Evolutionary conservation across 2,329 filamentous ascomycete species (phyloP).

Genomic region (Thielaviopsis ethacetica): DNA sequence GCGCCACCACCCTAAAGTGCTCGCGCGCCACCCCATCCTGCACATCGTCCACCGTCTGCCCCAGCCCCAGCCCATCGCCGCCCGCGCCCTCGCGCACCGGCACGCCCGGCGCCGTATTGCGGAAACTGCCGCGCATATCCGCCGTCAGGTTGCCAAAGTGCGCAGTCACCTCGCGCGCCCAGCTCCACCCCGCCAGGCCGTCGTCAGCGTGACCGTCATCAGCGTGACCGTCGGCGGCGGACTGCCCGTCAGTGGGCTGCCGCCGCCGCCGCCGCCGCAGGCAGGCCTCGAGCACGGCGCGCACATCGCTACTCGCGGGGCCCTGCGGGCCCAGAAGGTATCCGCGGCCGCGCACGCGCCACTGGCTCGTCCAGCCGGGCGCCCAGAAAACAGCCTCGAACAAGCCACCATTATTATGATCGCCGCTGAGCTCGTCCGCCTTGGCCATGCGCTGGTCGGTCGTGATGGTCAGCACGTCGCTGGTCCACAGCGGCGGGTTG

Average conservation of each 20-base stretch:
- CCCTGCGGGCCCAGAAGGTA: slow-evolving; percentile 55
- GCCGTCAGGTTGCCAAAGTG: slow-evolving; percentile 85
- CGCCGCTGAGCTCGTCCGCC: slow-evolving; percentile 49
- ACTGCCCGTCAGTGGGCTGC: background rate
- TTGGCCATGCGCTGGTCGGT: slow-evolving; percentile 85
- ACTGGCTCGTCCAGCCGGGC: slow-evolving; percentile 55
- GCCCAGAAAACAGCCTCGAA: slow-evolving; percentile 82
- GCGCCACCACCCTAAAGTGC: slow-evolving; percentile 72
- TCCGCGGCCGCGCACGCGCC: slow-evolving; percentile 63
- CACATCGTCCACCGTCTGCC: slow-evolving; percentile 53
- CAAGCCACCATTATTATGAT: slow-evolving; percentile 42
- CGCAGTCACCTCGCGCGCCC: slow-evolving; percentile 61
- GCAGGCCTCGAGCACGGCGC: background rate
- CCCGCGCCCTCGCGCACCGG: slow-evolving; percentile 28
- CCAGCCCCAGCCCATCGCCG: slow-evolving; percentile 26
- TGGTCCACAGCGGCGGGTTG: slow-evolving; percentile 55
- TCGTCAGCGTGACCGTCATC: too few relatives aligned
- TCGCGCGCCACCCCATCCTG: slow-evolving; percentile 52
- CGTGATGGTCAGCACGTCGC: slow-evolving; percentile 67
- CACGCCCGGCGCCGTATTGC: slow-evolving; percentile 52
- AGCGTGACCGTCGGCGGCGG: too few relatives aligned
- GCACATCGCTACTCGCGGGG: slow-evolving; percentile 27
- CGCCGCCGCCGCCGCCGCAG: slow-evolving; percentile 23
- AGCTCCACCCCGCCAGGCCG: slow-evolving; percentile 48
- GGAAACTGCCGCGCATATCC: slow-evolving; percentile 60